Base-by-base conservation (phyloP, 78 protist species). In the Reticulomyxa filosa region DNA sequence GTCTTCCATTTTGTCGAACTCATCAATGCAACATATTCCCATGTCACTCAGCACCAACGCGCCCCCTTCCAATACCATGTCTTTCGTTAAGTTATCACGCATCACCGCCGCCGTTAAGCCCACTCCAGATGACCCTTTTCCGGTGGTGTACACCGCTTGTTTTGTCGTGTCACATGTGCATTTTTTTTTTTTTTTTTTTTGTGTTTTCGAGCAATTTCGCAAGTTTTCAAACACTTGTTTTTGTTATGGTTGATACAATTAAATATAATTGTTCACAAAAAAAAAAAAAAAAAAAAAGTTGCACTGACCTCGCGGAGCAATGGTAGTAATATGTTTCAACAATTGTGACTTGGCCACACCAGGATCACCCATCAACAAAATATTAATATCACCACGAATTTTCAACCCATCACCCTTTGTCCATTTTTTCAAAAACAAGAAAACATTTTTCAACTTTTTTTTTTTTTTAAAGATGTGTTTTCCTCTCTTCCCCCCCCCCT, bases 301-400 rank as follows among this genome's bases (percentile, higher is more conserved):
- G 4, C 20, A 85, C 72, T 3, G 70, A n/a, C n/a, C 65, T 10
- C 95, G 74, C 6, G 90, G 87, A 7, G 87, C 66, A 2, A 86
- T 4, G 13, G 0, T 2, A 0, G 84, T 20, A 30, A 84, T 25
- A 27, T 69, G 61, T 72, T 87, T 87, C 33, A 94, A 83, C 32
- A 94, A 57, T 76, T 96, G 99, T 32, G 89, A 77, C 79, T 96
- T 96, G 61, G 99, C 99, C 2, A 96, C 99, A n/a, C 99, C 99
- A 1, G 99, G 99, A 69, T 96, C 99, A 2, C 99, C 99, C 87
- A 94, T 81, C 34, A 96, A 53, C 67, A 86, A 89, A 1, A 96
- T 36, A 72, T 96, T 88, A 56, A 96, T 50, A 75, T 94, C 99
- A 32, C 97, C 98, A 7, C 99, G 62, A 33, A 94, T 89, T 22